These are phyloP conservation scores for Carallia pectinifolia DNA, from an alignment of 345 rosid species.

Conservation along the genomic window DNA sequence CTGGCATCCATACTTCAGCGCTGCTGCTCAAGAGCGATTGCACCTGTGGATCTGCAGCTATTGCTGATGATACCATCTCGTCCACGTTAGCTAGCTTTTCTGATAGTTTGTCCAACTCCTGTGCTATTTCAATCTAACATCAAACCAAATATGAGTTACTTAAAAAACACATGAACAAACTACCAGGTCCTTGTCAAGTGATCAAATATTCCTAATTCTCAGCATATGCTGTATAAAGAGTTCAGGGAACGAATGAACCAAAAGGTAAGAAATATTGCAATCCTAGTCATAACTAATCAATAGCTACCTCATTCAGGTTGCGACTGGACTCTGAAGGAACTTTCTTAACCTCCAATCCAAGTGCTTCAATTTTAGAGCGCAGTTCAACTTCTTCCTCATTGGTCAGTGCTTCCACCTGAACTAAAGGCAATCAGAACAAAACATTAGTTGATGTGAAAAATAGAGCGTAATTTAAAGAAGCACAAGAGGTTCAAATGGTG, in stretches of 20 bases:
- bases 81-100: slow-evolving; percentile 73
- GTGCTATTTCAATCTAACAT: slow-evolving; percentile 67
- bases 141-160: neutral
- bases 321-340: slow-evolving; percentile 56
- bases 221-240: no score
- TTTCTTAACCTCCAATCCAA: slow-evolving; percentile 73
- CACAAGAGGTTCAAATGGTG: neutral
- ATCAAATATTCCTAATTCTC: neutral
- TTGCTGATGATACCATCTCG: slow-evolving; percentile 75
- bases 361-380: slow-evolving; percentile 87
- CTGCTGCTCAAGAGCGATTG: slow-evolving; percentile 67
- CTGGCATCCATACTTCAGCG: slow-evolving; percentile 82
- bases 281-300: no score
- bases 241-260: neutral
- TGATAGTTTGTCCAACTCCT: slow-evolving; percentile 77
- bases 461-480: neutral
- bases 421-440: neutral
- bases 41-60: slow-evolving; percentile 73
- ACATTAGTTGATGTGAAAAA: neutral
- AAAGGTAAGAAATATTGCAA: neutral
- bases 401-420: slow-evolving; percentile 69
- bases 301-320: slow-evolving; percentile 55
- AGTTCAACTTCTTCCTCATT: slow-evolving; percentile 79
- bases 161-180: neutral
- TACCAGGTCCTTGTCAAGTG: neutral